Conservation (phyloP, 1,284 basidiomycete genomes). For the Schizophyllum commune region DNA sequence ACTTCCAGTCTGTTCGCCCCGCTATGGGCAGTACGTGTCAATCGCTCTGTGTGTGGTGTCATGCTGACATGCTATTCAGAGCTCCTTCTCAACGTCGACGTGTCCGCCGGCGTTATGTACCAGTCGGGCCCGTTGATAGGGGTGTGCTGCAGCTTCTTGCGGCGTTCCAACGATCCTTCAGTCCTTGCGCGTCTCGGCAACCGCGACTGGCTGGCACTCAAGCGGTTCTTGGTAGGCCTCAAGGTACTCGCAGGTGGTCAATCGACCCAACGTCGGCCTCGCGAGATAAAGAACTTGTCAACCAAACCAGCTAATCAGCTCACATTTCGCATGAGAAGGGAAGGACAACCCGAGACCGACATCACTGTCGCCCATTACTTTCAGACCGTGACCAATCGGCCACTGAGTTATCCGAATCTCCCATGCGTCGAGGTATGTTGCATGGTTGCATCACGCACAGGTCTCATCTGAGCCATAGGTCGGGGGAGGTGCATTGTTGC, state of each 20-base stretch:
- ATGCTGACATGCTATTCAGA: constrained; percentile 7
- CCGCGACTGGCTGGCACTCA: constrained; percentile 33
- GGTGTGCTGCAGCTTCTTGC: constrained; percentile 40
- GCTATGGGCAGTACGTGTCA: constrained; percentile 61
- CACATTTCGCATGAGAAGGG: constrained; percentile 39
- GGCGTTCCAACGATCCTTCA: constrained; percentile 18
- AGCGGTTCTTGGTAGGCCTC: constrained; percentile 42
- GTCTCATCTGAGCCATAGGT: background rate
- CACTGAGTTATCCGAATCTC: constrained; percentile 47
- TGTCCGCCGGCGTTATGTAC: constrained; percentile 57
- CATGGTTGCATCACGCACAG: background rate
- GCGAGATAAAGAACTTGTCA: constrained; percentile 52
- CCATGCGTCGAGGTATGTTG: constrained; percentile 48
- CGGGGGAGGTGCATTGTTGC: background rate
- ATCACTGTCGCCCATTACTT: constrained; percentile 62
- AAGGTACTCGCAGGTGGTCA: constrained; percentile 37
- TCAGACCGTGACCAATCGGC: constrained; percentile 35
- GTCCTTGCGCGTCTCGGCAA: constrained; percentile 42
- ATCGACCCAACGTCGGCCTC: constrained; percentile 14
- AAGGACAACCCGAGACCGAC: constrained; percentile 26
- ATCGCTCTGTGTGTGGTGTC: no score
- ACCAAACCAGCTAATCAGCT: constrained; percentile 35
- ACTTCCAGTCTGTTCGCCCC: constrained; percentile 70
- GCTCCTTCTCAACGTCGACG: constrained; percentile 60
- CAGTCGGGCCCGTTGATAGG: constrained; percentile 29